A percentile compares a stretch with the other conserved stretches of the same genome.
Evolutionary conservation across 495 filamentous ascomycete genomes (phyloP).

Genomic region (Talaromyces trachyspermus): DNA sequence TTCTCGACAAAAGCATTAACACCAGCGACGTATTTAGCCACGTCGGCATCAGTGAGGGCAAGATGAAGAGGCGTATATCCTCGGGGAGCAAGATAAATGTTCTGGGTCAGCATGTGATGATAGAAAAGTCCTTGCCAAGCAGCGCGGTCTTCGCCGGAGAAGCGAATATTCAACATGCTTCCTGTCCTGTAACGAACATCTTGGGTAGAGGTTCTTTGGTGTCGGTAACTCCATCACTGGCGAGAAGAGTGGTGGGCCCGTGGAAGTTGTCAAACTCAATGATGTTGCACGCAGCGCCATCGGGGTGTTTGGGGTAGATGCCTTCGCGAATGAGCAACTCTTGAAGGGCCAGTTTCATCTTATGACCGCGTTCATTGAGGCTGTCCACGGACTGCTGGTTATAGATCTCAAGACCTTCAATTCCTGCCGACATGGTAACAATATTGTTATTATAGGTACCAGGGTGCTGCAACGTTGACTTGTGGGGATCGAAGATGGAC

Average conservation of each 20-base stretch:
- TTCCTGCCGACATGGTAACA: slow-evolving; percentile 49
- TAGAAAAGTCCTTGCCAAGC: slow-evolving; percentile 16
- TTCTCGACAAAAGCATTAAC: slow-evolving; percentile 14
- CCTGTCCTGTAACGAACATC: slow-evolving; percentile 19
- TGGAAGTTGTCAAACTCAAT: slow-evolving; percentile 1
- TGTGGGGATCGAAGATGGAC: slow-evolving; percentile 44
- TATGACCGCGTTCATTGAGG: slow-evolving; percentile 22
- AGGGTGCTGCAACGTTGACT: slow-evolving; percentile 32
- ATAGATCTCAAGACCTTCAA: slow-evolving; percentile 27
- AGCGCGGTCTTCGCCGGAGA: not conserved
- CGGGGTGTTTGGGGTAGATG: not conserved
- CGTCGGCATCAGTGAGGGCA: slow-evolving; percentile 10
- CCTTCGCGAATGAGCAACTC: slow-evolving; percentile 6
- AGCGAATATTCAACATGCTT: slow-evolving; percentile 14
- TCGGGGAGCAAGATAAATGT: slow-evolving; percentile 21
- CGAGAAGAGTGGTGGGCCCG: not conserved
- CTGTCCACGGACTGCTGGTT: slow-evolving; percentile 13
- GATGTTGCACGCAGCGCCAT: not conserved
- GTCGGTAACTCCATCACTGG: not conserved
- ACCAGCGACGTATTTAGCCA: slow-evolving; percentile 10
- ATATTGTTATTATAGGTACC: slow-evolving; percentile 67
- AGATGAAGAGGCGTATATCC: slow-evolving; percentile 23
- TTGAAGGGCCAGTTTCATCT: slow-evolving; percentile 14
- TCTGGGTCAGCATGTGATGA: slow-evolving; percentile 21
- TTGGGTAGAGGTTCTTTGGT: not conserved